phyloP scores from a whole-genome alignment of 129 eudicot genomes.

The Centella asiatica region DNA sequence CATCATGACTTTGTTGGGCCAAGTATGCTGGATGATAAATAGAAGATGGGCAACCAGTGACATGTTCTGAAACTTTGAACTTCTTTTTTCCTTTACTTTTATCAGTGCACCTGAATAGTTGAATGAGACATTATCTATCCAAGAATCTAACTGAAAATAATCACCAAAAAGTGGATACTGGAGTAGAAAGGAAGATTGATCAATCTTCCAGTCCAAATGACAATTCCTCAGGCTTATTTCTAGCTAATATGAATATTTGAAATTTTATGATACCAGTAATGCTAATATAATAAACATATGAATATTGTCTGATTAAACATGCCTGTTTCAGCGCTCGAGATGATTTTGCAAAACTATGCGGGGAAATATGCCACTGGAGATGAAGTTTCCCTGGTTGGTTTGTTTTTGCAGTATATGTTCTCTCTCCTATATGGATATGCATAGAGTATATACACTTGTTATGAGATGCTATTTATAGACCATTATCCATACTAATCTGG shows the following conservation, averaged over 20 bases:
- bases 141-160: not conserved
- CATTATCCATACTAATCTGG: no score
- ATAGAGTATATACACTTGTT: not conserved
- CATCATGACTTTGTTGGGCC: no score
- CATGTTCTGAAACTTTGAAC: no score
- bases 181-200: not conserved
- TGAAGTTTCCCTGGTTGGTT: constrained; percentile 23
- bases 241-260: not conserved
- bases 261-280: not conserved
- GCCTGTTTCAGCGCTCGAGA: constrained; percentile 31
- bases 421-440: not conserved
- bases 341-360: constrained; percentile 22
- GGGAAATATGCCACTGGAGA: constrained; percentile 41
- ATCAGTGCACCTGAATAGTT: no score
- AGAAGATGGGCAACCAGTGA: no score
- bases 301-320: not conserved
- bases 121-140: not conserved
- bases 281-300: not conserved
- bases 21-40: no score
- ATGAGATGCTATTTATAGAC: not conserved
- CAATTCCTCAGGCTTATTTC: no score
- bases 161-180: not conserved
- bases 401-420: not conserved
- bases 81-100: no score
- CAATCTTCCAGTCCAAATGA: no score